Conservation (phyloP, 1,284 basidiomycete species). For the Ganoderma meredithae region DNA sequence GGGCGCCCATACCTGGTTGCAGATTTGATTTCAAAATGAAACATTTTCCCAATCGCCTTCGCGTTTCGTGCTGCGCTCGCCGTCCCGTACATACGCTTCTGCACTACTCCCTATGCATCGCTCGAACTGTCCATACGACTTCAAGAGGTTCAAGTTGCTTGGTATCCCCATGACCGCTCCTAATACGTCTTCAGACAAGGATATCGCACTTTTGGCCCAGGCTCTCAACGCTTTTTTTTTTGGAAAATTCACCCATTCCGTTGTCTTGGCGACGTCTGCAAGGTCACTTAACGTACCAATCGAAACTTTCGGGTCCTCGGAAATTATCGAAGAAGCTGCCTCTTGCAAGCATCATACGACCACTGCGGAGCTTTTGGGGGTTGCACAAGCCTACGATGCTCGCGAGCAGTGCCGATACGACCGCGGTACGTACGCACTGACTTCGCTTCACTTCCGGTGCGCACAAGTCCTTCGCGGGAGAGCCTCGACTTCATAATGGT, state of each 20-base stretch:
- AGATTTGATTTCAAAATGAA: too few species aligned
- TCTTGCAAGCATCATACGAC: neutral
- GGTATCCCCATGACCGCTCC: too few species aligned
- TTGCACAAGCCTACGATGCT: neutral
- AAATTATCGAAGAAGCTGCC: neutral
- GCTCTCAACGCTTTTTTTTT: neutral
- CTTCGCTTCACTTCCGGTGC: neutral
- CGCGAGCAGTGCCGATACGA: neutral
- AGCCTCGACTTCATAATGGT: neutral
- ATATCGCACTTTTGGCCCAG: neutral
- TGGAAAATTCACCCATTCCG: neutral
- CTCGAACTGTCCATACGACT: too few species aligned
- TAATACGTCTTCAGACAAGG: neutral
- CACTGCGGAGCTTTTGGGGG: neutral
- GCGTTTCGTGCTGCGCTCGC: too few species aligned
- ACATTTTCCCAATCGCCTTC: too few species aligned
- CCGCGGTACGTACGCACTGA: neutral
- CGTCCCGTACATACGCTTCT: too few species aligned
- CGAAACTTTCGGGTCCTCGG: neutral
- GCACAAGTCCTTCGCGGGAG: neutral
- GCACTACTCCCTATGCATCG: too few species aligned
- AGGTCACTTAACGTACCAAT: neutral
- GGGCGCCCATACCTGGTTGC: too few species aligned
- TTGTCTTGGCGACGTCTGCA: neutral
- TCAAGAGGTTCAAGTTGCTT: too few species aligned